Evolutionary conservation across 495 filamentous ascomycete species (phyloP), one percentile per base, ranked within the genome.

Genomic region (Penicillium angulare): DNA sequence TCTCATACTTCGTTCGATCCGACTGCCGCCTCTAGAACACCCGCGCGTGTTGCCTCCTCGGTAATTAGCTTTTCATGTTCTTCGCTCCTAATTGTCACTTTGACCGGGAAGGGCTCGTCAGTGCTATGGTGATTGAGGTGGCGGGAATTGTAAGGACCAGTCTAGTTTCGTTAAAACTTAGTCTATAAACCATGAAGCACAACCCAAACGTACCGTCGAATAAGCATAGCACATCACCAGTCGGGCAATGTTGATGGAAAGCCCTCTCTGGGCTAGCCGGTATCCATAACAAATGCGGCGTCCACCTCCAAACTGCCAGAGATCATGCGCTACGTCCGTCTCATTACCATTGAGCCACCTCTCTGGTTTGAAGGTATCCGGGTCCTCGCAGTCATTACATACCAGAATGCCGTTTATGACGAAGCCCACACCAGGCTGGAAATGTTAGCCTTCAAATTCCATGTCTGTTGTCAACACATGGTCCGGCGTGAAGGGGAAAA

Each of bases 391-490:
- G 18, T 65, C 49, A 18, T 71, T 47, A 41, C 66, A 43, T 7
- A 70, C 47, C 7, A 63, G 59, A 35, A 70, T 61, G 3, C 44
- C 53, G 38, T 71, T 65, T 35, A 70, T 53, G 54, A 77, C 50
- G 63, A 75, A 52, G 48, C 54, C 56, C 0, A 70, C 72, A 21
- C 78, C 78, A 5, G 66, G 64, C 2, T 76, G 74, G 49, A 83
- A 76, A 13, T 49, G 43, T 45, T 79, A 79, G 10, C 73, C 74
- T 39, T 79, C 78, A 43, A 76, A 80, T 38, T 79, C 73, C 54
- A 80, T 62, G 41, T 81, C 74, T 33, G 71, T 52, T 2, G 65
- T 75, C 7, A 72, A 49, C n/a, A 35, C 29, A 39, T 67, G 62
- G 10, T 61, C 52, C 4, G 66, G 64, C 1, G 63, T 56, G 29